Base-by-base conservation (phyloP, 352 stramenopile species). In the Stramenopiles sp. region DNA sequence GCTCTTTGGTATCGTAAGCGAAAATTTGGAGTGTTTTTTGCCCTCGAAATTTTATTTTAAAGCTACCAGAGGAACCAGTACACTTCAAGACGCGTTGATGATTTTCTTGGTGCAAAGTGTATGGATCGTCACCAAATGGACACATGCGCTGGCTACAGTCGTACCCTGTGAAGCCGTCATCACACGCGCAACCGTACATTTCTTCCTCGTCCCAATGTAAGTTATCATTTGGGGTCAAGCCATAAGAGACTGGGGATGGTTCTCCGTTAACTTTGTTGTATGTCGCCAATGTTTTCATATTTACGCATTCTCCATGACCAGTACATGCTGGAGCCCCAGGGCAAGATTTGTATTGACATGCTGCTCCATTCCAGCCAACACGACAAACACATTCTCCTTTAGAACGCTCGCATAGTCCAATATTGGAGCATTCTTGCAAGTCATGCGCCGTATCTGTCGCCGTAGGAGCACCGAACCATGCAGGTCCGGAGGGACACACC, bases 111-210 rank as follows among this genome's bases (percentile, higher is more conserved):
- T n/a, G n/a, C n/a, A n/a, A n/a, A n/a, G n/a, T n/a, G n/a, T n/a
- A n/a, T 7, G 91, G 91, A 80, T 97, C 92, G 84, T 95, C 90
- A n/a, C 92, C 92, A 7, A 81, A 81, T 7, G 92, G 90, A 14
- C 39, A 55, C 14, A 55, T 14, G 4, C 39, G 39, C 14, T 55
- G 4, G 39, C 14, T 55, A 14, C 39, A 55, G 4, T 55, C 39
- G 4, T 4, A 14, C 39, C 39, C 39, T 55, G 39, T 55, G 4
- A 4, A 55, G 4, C 14, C 39, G 14, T 4, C 4, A 25, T 92
- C 88, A 82, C 93, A 97, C 22, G 90, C 85, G 81, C 93, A 97
- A 0, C 89, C 90, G 85, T 92, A 93, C 81, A 96, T 89, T 27
- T 91, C 88, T 33, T 95, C 88, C 84, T 94, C 89, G 81, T 97